A percentile compares a stretch with the other conserved stretches of the same genome.
phyloP scores from a whole-genome alignment of 1,284 basidiomycete genomes.

The Sporisorium graminicola region DNA sequence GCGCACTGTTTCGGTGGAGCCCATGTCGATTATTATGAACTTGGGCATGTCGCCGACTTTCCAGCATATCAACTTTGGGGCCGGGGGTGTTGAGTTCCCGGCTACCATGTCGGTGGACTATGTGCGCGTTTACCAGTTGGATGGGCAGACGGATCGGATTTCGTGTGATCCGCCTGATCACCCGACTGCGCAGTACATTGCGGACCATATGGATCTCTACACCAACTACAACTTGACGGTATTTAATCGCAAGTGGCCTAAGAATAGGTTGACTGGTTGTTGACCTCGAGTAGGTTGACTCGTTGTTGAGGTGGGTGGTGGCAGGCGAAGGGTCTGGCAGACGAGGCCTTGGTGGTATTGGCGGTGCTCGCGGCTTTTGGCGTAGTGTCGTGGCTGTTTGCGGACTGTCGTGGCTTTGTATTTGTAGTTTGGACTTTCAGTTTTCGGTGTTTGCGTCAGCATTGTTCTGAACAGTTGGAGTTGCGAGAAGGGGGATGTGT shows the following conservation, averaged over 20 bases:
- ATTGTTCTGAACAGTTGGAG: too few relatives aligned
- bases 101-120: constrained; percentile 61
- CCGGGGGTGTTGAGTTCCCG: constrained; percentile 52
- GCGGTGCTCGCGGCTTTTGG: too few relatives aligned
- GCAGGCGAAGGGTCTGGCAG: background rate
- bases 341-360: too few relatives aligned
- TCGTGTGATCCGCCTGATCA: constrained; percentile 64
- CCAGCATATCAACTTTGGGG: constrained; percentile 59
- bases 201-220: constrained; percentile 62
- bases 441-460: background rate
- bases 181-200: constrained; percentile 66
- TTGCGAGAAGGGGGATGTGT: too few relatives aligned
- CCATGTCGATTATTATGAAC: constrained; percentile 66
- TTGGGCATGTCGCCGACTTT: constrained; percentile 65
- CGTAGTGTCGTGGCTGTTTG: too few relatives aligned
- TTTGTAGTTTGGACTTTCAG: constrained; percentile 13
- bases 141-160: constrained; percentile 43
- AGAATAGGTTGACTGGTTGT: constrained; percentile 59
- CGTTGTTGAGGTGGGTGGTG: background rate
- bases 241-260: constrained; percentile 53
- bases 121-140: constrained; percentile 63
- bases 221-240: constrained; percentile 65
- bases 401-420: background rate
- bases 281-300: constrained; percentile 3
- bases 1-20: constrained; percentile 63